Conservation (phyloP, 192 early-diverging fungal species). For the Backusella parvicylindrica region DNA sequence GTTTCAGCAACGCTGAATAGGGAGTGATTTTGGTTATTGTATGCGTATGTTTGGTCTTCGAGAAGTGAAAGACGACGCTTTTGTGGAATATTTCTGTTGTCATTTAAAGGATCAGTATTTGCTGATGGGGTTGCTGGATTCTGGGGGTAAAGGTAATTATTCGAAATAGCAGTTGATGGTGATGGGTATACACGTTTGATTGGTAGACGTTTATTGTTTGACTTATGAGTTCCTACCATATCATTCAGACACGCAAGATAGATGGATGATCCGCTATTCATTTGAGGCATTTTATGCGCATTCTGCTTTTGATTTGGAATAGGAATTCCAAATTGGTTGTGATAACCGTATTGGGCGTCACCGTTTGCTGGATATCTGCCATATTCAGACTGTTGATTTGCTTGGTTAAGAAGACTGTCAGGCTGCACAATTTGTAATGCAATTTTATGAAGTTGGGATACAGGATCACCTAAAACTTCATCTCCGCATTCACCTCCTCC, state of each 20-base stretch:
- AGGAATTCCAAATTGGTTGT: neutral
- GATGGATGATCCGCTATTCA: slow-evolving; percentile 31
- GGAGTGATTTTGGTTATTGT: neutral
- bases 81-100: neutral
- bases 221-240: slow-evolving; percentile 61
- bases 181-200: slow-evolving; percentile 32
- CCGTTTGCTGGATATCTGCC: slow-evolving; percentile 25
- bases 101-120: neutral
- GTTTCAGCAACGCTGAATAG: neutral
- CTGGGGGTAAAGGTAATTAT: neutral
- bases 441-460: slow-evolving; percentile 88
- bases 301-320: neutral
- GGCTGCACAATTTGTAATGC: slow-evolving; percentile 66
- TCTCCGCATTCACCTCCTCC: slow-evolving; percentile 37
- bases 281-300: neutral
- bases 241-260: slow-evolving; percentile 70
- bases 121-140: neutral
- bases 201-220: slow-evolving; percentile 45
- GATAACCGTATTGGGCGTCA: slow-evolving; percentile 1
- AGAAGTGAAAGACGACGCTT: neutral
- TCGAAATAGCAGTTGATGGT: neutral
- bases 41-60: neutral
- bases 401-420: neutral
- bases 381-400: neutral
- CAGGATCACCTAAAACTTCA: slow-evolving; percentile 70